These are phyloP conservation scores for Epicoccum nigrum DNA, from an alignment of 2,329 filamentous ascomycete species.

Conservation along the genomic window DNA sequence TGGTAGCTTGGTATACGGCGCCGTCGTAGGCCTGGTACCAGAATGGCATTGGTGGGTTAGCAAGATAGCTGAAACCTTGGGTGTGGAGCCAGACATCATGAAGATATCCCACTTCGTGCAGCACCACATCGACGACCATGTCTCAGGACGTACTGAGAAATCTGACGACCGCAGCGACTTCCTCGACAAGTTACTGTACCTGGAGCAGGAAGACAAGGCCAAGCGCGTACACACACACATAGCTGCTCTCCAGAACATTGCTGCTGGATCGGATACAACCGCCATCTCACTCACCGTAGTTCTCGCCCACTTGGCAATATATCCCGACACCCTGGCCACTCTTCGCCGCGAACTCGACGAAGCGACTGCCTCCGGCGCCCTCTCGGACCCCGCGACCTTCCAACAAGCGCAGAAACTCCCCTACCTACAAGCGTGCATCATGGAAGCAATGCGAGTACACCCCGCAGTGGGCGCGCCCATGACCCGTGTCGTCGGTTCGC, in stretches of 20 bases:
- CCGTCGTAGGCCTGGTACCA: conserved; percentile 12
- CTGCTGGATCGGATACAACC: conserved; percentile 55
- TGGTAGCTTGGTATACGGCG: not conserved
- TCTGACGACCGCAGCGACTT: conserved; percentile 16
- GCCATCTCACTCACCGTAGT: conserved; percentile 55
- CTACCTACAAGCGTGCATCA: conserved; percentile 52
- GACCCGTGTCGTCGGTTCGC: conserved; percentile 46
- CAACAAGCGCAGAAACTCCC: conserved; percentile 50
- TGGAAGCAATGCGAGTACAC: conserved; percentile 52
- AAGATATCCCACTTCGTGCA: conserved; percentile 3
- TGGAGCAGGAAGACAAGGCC: conserved; percentile 17
- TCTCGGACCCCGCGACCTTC: conserved; percentile 23
- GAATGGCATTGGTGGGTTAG: conserved; percentile 8
- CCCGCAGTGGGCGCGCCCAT: conserved; percentile 51
- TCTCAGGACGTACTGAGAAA: conserved; percentile 13
- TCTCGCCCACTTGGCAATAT: conserved; percentile 54
- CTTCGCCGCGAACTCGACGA: conserved; percentile 30
- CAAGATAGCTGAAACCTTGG: not conserved
- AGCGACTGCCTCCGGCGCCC: conserved; percentile 6
- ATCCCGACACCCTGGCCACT: conserved; percentile 29
- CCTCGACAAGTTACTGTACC: conserved; percentile 18
- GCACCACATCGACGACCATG: conserved; percentile 3
- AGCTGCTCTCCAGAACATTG: conserved; percentile 20
- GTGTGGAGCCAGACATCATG: not conserved
- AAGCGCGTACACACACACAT: too few relatives aligned